Evolutionary conservation across 2,329 filamentous ascomycete species (phyloP).

Genomic region (Diaporthe batatas): DNA sequence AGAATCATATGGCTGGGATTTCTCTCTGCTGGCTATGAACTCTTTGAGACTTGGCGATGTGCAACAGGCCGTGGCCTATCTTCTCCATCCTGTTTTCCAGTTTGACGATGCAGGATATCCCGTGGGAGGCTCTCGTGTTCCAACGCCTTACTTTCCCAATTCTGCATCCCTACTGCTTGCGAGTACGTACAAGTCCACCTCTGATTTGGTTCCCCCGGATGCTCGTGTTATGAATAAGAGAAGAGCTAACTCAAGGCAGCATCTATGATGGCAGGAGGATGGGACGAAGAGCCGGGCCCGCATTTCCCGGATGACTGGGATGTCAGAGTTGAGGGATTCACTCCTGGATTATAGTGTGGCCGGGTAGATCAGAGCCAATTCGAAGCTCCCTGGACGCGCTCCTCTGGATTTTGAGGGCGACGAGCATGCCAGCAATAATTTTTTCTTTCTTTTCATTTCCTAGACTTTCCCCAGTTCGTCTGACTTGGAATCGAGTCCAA

Average conservation of each 20-base stretch:
- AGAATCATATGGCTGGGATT: slow-evolving; percentile 60
- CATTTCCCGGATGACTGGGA: slow-evolving; percentile 64
- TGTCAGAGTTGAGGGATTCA: slow-evolving; percentile 63
- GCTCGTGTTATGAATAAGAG: too few relatives aligned
- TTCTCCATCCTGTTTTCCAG: slow-evolving; percentile 63
- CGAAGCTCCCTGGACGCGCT: neutral
- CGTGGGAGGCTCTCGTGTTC: slow-evolving; percentile 63
- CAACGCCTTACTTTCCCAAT: slow-evolving; percentile 70
- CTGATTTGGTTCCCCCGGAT: too few relatives aligned
- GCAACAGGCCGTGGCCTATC: slow-evolving; percentile 55
- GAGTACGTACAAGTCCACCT: slow-evolving; percentile 52
- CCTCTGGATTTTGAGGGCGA: neutral
- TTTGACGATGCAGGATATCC: slow-evolving; percentile 71
- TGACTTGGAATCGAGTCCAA: neutral
- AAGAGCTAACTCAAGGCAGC: slow-evolving; percentile 6
- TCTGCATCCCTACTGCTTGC: slow-evolving; percentile 63
- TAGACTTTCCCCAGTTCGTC: neutral
- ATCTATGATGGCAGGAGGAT: slow-evolving; percentile 68
- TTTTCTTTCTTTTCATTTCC: neutral
- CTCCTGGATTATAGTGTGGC: slow-evolving; percentile 49
- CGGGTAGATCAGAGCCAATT: neutral
- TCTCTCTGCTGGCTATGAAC: slow-evolving; percentile 61
- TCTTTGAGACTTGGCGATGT: slow-evolving; percentile 55
- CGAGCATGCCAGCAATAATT: neutral
- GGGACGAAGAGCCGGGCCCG: slow-evolving; percentile 62